These are phyloP conservation scores for Gaeumannomyces tritici DNA, from an alignment of 2,329 filamentous ascomycete species.

Conservation along the genomic window DNA sequence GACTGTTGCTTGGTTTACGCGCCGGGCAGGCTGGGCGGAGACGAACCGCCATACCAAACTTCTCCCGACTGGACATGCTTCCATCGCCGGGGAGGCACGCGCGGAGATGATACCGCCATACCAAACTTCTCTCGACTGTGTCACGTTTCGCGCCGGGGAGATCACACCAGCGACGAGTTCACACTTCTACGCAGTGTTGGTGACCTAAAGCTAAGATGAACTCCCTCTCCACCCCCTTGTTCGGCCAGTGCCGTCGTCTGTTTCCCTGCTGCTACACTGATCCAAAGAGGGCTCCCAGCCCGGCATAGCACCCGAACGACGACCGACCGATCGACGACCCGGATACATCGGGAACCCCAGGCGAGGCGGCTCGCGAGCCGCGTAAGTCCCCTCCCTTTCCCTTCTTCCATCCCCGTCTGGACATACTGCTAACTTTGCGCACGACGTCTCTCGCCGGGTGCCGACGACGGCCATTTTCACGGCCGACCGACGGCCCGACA, in stretches of 20 bases:
- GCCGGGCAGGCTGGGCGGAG: not conserved
- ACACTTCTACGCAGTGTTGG: not conserved
- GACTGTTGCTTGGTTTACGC: not conserved
- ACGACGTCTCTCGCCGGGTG: no score
- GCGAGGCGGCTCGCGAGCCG: no score
- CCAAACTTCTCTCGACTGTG: not conserved
- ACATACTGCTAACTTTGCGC: not conserved
- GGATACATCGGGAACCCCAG: no score
- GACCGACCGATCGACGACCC: no score
- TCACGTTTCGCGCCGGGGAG: not conserved
- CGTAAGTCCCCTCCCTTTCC: not conserved
- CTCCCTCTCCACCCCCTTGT: no score
- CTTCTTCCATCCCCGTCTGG: not conserved
- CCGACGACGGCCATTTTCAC: no score
- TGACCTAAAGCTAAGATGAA: not conserved
- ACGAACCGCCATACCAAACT: not conserved
- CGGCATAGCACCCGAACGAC: no score
- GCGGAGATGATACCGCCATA: not conserved
- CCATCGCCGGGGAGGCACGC: not conserved
- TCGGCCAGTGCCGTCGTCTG: no score
- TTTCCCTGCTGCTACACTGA: no score
- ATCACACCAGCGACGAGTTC: not conserved
- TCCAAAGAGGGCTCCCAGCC: no score
- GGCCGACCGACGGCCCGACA: no score
- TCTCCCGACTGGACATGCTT: not conserved